These are phyloP conservation scores for Bipolaris sorokiniana DNA, from an alignment of 2,329 filamentous ascomycete genomes.

Conservation along the genomic window DNA sequence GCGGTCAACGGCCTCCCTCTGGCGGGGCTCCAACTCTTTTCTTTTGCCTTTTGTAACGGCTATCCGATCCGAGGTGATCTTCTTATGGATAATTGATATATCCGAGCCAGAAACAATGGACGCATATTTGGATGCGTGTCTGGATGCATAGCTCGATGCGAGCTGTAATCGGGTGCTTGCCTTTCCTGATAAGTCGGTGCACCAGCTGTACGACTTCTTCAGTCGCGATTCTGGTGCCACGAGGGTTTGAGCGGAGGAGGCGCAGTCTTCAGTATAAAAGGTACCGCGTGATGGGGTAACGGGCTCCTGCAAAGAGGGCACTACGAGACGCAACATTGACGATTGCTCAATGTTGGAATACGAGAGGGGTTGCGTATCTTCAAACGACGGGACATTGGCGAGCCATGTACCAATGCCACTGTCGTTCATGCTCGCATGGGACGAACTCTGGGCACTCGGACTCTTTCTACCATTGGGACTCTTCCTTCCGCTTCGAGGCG, in stretches of 20 bases:
- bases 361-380: conserved; percentile 24
- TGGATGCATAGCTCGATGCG: conserved; percentile 11
- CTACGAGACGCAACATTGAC: conserved; percentile 11
- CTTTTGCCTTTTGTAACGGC: conserved; percentile 37
- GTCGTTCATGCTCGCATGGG: conserved; percentile 14
- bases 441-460: conserved; percentile 18
- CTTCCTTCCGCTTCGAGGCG: conserved; percentile 26
- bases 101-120: conserved; percentile 34
- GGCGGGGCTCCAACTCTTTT: conserved; percentile 31
- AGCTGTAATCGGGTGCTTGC: conserved; percentile 12
- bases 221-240: conserved; percentile 25
- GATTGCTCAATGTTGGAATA: conserved; percentile 19
- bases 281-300: conserved; percentile 32
- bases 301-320: conserved; percentile 18
- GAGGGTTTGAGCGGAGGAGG: conserved; percentile 29
- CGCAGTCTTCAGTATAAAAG: conserved; percentile 40
- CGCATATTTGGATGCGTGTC: conserved; percentile 22
- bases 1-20: conserved; percentile 37
- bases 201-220: conserved; percentile 33
- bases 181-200: conserved; percentile 28
- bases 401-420: conserved; percentile 41
- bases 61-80: conserved; percentile 38
- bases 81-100: conserved; percentile 35
- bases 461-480: conserved; percentile 21
- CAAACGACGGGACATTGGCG: conserved; percentile 34